A percentile compares a stretch with the other conserved stretches of the same genome.
These are phyloP conservation scores for Zygoascus biomembranicola DNA, from an alignment of 805 yeast genomes.

Conservation along the genomic window DNA sequence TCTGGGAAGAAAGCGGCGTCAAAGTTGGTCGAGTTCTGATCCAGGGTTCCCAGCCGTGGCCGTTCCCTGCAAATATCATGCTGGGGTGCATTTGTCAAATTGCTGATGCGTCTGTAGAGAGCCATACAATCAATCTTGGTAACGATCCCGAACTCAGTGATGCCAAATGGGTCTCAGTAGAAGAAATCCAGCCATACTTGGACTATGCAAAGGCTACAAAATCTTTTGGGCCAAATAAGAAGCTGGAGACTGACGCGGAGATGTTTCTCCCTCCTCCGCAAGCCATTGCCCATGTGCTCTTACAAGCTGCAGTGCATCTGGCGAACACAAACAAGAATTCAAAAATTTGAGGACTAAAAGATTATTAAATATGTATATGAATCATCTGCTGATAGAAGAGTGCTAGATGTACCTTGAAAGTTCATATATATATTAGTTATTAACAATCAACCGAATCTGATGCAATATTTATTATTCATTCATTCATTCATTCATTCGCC, in stretches of 20 bases:
- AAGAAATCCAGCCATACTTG: slow-evolving; percentile 31
- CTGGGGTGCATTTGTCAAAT: slow-evolving; percentile 88
- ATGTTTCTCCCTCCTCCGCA: slow-evolving; percentile 25
- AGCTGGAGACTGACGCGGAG: slow-evolving; percentile 6
- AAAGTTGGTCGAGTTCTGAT: slow-evolving; percentile 49
- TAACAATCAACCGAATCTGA: no score
- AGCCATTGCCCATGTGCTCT: slow-evolving; percentile 29
- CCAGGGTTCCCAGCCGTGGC: slow-evolving; percentile 90
- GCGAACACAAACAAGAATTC: neutral
- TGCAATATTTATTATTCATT: no score
- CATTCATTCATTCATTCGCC: no score
- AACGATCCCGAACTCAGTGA: slow-evolving; percentile 83
- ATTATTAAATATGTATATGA: no score
- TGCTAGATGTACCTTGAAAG: no score
- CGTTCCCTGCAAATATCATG: slow-evolving; percentile 90
- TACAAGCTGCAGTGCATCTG: slow-evolving; percentile 20
- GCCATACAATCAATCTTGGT: slow-evolving; percentile 47
- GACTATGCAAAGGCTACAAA: slow-evolving; percentile 28
- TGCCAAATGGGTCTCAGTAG: slow-evolving; percentile 74
- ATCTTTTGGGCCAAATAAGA: slow-evolving; percentile 9
- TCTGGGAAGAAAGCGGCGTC: slow-evolving; percentile 95
- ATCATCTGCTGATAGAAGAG: no score
- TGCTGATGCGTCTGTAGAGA: slow-evolving; percentile 38
- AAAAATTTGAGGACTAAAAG: neutral
- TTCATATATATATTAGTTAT: no score